These are phyloP conservation scores for Vitis hybrid DNA, from an alignment of 177 flowering plant species.

Conservation along the genomic window DNA sequence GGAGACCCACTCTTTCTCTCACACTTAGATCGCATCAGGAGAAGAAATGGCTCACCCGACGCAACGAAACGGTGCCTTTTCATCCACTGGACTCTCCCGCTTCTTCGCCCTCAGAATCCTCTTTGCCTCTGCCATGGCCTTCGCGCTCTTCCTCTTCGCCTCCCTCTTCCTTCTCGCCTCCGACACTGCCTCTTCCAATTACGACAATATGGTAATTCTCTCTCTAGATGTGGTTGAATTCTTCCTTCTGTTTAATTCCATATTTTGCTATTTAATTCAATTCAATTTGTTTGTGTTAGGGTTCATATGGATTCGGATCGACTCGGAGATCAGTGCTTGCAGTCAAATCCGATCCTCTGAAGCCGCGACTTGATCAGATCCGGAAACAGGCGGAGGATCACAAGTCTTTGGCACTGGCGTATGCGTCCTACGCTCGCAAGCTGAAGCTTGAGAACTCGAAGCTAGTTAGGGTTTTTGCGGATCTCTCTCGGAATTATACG, in stretches of 20 bases:
- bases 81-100: too few relatives aligned
- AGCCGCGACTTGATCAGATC: constrained; percentile 57
- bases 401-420: constrained; percentile 39
- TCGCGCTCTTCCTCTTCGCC: constrained; percentile 24
- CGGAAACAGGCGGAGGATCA: constrained; percentile 70
- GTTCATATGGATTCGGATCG: constrained; percentile 18
- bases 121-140: constrained; percentile 17
- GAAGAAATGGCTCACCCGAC: too few relatives aligned
- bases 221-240: too few relatives aligned
- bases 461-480: constrained; percentile 51
- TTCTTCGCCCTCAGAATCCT: constrained; percentile 2
- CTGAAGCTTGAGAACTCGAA: constrained; percentile 64
- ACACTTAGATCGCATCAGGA: too few relatives aligned
- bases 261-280: background rate
- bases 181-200: constrained; percentile 20
- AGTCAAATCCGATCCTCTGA: constrained; percentile 57
- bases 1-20: too few relatives aligned
- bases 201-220: constrained; percentile 14
- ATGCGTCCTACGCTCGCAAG: constrained; percentile 59
- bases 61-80: too few relatives aligned
- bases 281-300: constrained; percentile 3
- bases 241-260: background rate
- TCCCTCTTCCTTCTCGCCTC: constrained; percentile 26
- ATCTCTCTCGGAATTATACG: constrained; percentile 46
- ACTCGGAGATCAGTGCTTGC: constrained; percentile 46